Percentiles rank a stretch among this genome's conserved stretches.
Conservation (phyloP, 2,329 filamentous ascomycete species). For the Epichloe amarillans region DNA sequence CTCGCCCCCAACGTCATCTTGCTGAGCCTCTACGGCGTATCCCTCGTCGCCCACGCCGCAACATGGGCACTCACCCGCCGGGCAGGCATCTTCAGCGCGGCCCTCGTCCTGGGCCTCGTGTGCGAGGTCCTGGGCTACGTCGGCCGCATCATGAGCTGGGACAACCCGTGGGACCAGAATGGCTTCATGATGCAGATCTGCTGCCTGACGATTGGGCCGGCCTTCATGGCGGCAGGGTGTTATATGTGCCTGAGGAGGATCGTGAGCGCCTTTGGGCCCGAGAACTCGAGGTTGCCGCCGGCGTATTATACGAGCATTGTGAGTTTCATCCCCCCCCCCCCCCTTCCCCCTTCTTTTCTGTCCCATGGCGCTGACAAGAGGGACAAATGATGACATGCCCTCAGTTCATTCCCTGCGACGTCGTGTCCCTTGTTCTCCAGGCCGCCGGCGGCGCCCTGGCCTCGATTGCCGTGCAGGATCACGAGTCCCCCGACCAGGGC, state of each 20-base stretch:
- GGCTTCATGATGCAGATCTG: constrained; percentile 44
- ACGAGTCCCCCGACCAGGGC: constrained; percentile 19
- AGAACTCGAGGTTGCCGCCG: constrained; percentile 34
- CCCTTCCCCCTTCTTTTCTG: too few species aligned
- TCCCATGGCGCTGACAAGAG: too few species aligned
- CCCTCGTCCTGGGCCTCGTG: constrained; percentile 38
- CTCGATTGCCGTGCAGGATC: too few species aligned
- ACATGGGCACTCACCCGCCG: constrained; percentile 30
- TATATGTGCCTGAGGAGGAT: constrained; percentile 46
- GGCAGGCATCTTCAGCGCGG: constrained; percentile 36
- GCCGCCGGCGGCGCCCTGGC: too few species aligned
- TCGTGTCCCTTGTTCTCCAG: too few species aligned
- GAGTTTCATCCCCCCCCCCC: constrained; percentile 7
- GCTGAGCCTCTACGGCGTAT: constrained; percentile 33
- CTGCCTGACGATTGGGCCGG: constrained; percentile 50
- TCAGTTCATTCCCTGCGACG: constrained; percentile 46
- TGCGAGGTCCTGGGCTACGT: constrained; percentile 47
- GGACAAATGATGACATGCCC: background rate
- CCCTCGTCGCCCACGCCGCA: constrained; percentile 26
- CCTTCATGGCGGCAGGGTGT: constrained; percentile 49
- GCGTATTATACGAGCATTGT: constrained; percentile 36
- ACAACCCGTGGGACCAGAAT: constrained; percentile 36
- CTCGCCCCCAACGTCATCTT: constrained; percentile 39
- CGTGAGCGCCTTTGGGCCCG: constrained; percentile 32
- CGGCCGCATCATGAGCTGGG: constrained; percentile 40